Evolutionary conservation across 129 eudicot species (phyloP).

Genomic region (Arctium minus): DNA sequence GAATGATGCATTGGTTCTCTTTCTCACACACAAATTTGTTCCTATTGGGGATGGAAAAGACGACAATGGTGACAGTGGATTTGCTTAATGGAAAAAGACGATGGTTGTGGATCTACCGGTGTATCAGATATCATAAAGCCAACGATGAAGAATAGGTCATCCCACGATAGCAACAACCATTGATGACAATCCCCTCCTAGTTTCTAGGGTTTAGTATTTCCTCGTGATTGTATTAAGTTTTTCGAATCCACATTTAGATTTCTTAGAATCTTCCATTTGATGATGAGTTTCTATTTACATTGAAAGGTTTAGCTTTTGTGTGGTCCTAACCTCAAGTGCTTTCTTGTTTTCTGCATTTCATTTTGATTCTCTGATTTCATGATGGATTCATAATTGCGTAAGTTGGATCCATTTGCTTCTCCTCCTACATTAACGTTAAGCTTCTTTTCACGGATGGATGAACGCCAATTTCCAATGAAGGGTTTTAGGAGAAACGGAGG

Average conservation of each 20-base stretch:
- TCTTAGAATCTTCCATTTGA: slow-evolving; percentile 9
- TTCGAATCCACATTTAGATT: background rate
- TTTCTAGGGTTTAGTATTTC: slow-evolving; percentile 25
- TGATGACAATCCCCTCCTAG: no score
- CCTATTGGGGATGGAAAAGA: no score
- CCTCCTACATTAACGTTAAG: no score
- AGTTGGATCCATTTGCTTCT: background rate
- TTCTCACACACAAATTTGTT: background rate
- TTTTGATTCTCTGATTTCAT: slow-evolving; percentile 8
- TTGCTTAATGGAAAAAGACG: background rate
- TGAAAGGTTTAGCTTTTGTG: background rate
- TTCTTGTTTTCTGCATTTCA: slow-evolving; percentile 21
- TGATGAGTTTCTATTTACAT: background rate
- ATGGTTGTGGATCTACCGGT: background rate
- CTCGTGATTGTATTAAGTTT: background rate
- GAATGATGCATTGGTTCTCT: background rate
- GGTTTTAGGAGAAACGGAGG: no score
- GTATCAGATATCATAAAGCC: no score
- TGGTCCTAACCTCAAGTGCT: slow-evolving; percentile 1
- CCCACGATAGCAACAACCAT: background rate
- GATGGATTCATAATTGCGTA: slow-evolving; percentile 12
- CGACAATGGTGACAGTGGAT: no score
- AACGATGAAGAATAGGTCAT: background rate
- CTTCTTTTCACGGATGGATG: no score
- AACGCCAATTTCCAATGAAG: no score